Percentiles rank a stretch among this genome's conserved stretches.
Evolutionary conservation across 345 rosid genomes (phyloP).

Genomic region (Corchorus olitorius): DNA sequence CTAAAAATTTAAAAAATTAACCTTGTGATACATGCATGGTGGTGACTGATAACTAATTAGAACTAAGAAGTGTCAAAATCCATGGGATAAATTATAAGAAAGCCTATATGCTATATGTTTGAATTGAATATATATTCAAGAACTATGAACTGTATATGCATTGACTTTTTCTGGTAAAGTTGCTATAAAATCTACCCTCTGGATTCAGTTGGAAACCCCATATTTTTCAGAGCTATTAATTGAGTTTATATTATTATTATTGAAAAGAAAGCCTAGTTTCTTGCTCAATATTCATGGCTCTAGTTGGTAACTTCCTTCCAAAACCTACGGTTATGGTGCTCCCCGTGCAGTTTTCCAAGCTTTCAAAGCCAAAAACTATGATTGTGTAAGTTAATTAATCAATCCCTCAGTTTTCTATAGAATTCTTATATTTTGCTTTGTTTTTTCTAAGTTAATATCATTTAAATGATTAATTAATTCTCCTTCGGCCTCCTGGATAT

Average conservation of each 20-base stretch:
- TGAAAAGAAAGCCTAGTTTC: neutral
- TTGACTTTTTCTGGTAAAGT: neutral
- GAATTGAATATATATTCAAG: neutral
- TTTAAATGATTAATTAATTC: too few species aligned
- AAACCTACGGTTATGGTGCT: neutral
- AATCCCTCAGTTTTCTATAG: neutral
- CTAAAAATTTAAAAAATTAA: too few species aligned
- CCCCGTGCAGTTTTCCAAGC: neutral
- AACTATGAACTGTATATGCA: neutral
- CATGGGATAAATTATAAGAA: too few species aligned
- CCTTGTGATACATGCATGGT: too few species aligned
- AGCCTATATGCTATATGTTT: neutral
- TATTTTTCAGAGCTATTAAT: neutral
- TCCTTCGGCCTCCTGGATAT: too few species aligned
- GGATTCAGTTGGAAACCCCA: neutral
- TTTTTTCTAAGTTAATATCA: too few species aligned
- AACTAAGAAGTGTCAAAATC: too few species aligned
- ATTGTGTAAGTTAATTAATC: neutral
- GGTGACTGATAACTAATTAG: too few species aligned
- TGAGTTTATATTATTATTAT: too few species aligned
- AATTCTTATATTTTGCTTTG: neutral
- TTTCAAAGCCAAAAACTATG: neutral
- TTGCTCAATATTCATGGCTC: constrained; percentile 1
- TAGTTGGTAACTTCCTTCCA: neutral
- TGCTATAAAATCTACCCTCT: neutral